phyloP scores from a whole-genome alignment of 192 early-diverging fungal species.

The Backusella tarrabulga region DNA sequence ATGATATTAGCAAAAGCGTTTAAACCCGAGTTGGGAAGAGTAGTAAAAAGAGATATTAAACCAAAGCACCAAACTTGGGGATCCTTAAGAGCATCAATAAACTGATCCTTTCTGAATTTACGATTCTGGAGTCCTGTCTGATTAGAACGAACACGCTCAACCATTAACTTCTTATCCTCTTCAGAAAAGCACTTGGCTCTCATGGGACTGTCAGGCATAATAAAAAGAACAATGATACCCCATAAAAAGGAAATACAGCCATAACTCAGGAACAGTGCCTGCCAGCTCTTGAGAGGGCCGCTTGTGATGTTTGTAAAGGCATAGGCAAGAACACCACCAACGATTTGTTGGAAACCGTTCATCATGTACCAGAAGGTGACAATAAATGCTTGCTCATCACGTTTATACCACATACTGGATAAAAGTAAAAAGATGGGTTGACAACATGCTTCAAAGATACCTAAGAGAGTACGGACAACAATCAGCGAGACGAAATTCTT shows the following conservation, averaged over 20 bases:
- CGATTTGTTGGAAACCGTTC: slow-evolving; percentile 24
- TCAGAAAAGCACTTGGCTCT: slow-evolving; percentile 25
- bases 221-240: background rate
- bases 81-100: slow-evolving; percentile 12
- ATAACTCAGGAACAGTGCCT: slow-evolving; percentile 21
- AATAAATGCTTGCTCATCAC: slow-evolving; percentile 13
- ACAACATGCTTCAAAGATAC: slow-evolving; percentile 26
- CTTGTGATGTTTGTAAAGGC: slow-evolving; percentile 22
- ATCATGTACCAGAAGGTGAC: slow-evolving; percentile 21
- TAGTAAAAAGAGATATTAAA: slow-evolving; percentile 15
- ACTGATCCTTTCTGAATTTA: slow-evolving; percentile 16
- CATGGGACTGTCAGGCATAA: slow-evolving; percentile 25
- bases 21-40: slow-evolving; percentile 16
- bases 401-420: slow-evolving; percentile 17
- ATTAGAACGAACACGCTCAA: slow-evolving; percentile 19
- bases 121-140: slow-evolving; percentile 21
- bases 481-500: slow-evolving; percentile 13
- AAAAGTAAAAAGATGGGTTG: slow-evolving; percentile 19
- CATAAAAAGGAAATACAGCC: slow-evolving; percentile 8
- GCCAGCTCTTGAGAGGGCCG: slow-evolving; percentile 21
- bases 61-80: slow-evolving; percentile 10
- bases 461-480: slow-evolving; percentile 21
- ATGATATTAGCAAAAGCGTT: slow-evolving; percentile 21
- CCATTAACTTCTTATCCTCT: slow-evolving; percentile 23
- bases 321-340: slow-evolving; percentile 21